phyloP scores from a whole-genome alignment of 2,329 filamentous ascomycete species.

The Fusarium chuoi region DNA sequence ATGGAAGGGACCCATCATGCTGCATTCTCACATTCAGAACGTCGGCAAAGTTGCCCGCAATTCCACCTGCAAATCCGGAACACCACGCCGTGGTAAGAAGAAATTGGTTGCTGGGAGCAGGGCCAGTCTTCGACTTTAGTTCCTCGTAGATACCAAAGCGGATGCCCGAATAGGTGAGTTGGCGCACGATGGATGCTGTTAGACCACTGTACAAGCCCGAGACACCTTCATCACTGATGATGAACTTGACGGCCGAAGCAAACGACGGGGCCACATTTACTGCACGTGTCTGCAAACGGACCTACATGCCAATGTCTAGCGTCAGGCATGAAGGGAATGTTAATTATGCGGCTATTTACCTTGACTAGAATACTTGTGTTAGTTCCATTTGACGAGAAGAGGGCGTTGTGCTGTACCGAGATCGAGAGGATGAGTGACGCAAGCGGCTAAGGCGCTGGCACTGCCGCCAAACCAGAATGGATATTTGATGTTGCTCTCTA shows the following conservation, averaged over 20 bases:
- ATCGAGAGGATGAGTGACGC: conserved; percentile 92
- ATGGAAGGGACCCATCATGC: background rate
- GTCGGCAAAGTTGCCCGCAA: background rate
- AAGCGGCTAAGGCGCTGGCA: conserved; percentile 89
- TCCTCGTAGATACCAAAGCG: background rate
- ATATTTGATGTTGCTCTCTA: conserved; percentile 55
- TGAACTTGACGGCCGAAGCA: background rate
- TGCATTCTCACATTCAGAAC: background rate
- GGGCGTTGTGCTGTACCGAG: conserved; percentile 68
- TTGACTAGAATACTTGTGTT: background rate
- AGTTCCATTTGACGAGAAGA: background rate
- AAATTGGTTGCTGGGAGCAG: background rate
- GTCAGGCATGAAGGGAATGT: background rate
- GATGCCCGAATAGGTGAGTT: background rate
- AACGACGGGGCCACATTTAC: background rate
- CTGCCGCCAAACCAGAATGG: conserved; percentile 97
- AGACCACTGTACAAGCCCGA: background rate
- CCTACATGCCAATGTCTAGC: fast-evolving
- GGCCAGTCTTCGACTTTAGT: background rate
- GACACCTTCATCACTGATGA: background rate
- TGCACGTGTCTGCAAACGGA: background rate
- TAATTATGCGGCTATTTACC: background rate
- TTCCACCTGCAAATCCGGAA: background rate
- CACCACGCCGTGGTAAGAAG: background rate
- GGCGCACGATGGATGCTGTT: background rate